A percentile compares a stretch with the other conserved stretches of the same genome.
phyloP scores from a whole-genome alignment of 495 filamentous ascomycete species.

The Penicillium herquei region DNA sequence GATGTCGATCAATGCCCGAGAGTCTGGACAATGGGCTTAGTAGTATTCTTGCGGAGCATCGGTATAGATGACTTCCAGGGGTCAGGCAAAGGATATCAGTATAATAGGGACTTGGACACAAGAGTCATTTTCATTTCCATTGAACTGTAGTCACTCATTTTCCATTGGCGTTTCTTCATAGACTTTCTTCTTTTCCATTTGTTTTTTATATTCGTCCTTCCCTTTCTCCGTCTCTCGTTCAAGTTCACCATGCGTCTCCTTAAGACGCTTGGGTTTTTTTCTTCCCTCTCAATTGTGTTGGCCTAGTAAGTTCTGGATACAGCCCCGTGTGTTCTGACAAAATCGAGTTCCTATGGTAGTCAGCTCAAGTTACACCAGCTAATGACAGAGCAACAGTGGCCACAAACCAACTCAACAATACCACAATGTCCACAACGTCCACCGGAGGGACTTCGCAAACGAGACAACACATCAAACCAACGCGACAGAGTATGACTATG shows the following conservation, averaged over 20 bases:
- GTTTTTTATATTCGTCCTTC: background rate
- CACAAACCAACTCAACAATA: slow-evolving; percentile 1
- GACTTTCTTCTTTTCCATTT: background rate
- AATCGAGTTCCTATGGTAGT: background rate
- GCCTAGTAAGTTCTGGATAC: slow-evolving; percentile 19
- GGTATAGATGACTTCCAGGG: background rate
- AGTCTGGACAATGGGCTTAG: background rate
- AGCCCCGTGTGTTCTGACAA: background rate
- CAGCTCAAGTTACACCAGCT: background rate
- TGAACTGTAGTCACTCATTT: slow-evolving; percentile 1
- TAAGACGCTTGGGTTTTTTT: slow-evolving; percentile 14
- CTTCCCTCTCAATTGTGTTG: slow-evolving; percentile 13
- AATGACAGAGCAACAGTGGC: background rate
- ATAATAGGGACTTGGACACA: slow-evolving; percentile 1
- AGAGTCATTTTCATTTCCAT: background rate
- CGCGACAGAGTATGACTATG: slow-evolving; percentile 55
- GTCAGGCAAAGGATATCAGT: slow-evolving; percentile 1
- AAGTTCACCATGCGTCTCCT: slow-evolving; percentile 19
- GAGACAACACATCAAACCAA: slow-evolving; percentile 2
- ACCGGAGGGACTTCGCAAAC: too few relatives aligned
- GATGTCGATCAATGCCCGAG: slow-evolving; percentile 7
- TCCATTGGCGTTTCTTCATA: background rate
- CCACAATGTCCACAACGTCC: slow-evolving; percentile 7
- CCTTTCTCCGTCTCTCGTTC: background rate
- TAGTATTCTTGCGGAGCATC: background rate